Percentiles rank a stretch among this genome's conserved stretches.
Evolutionary conservation across 495 filamentous ascomycete genomes (phyloP).

Genomic region (Filosporella fistucella): DNA sequence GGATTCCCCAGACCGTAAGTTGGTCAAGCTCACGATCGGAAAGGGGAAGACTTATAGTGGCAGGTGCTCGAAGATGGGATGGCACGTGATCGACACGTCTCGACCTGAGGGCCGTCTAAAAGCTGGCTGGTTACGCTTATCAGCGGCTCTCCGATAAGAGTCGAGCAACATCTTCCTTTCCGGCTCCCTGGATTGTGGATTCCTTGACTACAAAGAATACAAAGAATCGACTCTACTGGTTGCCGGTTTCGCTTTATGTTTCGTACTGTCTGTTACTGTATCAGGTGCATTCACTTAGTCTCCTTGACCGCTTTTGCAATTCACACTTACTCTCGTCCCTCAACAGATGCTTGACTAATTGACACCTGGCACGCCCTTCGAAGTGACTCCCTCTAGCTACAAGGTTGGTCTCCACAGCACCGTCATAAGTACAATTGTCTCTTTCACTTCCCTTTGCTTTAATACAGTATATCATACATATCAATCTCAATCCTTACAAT

Average conservation of each 20-base stretch:
- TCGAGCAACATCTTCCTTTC: too few species aligned
- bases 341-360: neutral
- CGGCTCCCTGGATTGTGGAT: conserved; percentile 1
- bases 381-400: neutral
- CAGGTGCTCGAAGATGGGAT: too few species aligned
- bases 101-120: too few species aligned
- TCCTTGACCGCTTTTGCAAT: neutral
- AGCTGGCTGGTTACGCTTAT: too few species aligned
- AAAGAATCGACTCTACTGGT: conserved; percentile 1
- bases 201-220: conserved; percentile 12
- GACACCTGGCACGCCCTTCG: neutral
- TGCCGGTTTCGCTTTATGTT: conserved; percentile 3
- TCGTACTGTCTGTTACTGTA: neutral
- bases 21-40: too few species aligned
- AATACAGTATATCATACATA: conserved; percentile 4
- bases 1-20: too few species aligned
- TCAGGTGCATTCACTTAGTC: conserved; percentile 1
- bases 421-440: neutral
- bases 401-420: too few species aligned
- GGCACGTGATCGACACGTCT: too few species aligned
- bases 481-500: conserved; percentile 17
- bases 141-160: neutral
- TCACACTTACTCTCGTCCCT: neutral
- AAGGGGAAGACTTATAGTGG: too few species aligned
- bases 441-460: neutral